Evolutionary conservation across 2,329 filamentous ascomycete genomes (phyloP), one percentile per base, ranked within the genome.

Genomic region (Aureobasidium uvarum): DNA sequence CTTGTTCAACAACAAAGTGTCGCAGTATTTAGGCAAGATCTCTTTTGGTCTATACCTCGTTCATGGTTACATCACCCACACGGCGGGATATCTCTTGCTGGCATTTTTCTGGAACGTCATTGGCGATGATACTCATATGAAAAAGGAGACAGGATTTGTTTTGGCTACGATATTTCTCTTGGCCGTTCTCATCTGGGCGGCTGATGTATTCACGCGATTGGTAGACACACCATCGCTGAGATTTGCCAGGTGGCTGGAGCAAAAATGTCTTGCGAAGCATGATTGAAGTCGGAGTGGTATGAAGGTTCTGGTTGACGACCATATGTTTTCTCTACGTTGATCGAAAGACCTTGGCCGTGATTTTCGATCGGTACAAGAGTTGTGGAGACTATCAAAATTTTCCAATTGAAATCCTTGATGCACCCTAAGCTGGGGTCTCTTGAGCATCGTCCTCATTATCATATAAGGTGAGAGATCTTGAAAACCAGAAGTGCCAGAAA

Each of bases 11-110:
- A 75, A 77, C 1, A 70, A 74, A 2, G 69, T 78, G 18, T 76
- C 85, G 4, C 84, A 86, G 71, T 87, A 87, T 73, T 73, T 87
- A 8, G 85, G 85, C 67, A 81, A 81, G 71, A 82, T 87, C 69
- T 86, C 83, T 62, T 88, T 85, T 71, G 81, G 84, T 55, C 71
- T 88, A 31, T 88, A 88, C 72, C 79, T 88, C 14, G 82, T 86
- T 76, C 85, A 88, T 71, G 83, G 84, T 0, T 81, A 83, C 3
- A 79, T 82, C 3, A 79, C 83, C 71, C 83, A 85, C 69, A 80
- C 80, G 2, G 69, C 82, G 23, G 84, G 84, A 13, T 86, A 84
- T 69, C 76, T 79, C 38, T 43, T 90, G 1, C 79, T 81, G 65
- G 78, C 85, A 71, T 77, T 77, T 39, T 78, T 79, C 0, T 85